Evolutionary conservation across 148 eudicot species (phyloP).

Genomic region (Cornus kousa): DNA sequence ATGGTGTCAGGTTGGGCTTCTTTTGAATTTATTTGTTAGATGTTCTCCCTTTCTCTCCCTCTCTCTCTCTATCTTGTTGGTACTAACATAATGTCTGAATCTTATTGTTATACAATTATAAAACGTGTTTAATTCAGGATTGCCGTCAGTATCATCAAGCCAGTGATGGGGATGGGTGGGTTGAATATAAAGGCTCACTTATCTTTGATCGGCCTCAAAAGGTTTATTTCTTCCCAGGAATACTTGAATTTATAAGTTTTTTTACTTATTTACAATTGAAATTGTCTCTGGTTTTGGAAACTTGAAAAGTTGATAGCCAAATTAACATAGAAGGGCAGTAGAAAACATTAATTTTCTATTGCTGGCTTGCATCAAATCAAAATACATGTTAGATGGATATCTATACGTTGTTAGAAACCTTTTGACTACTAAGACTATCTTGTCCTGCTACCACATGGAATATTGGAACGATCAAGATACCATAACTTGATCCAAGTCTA

Average conservation of each 20-base stretch:
- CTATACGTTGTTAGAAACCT: neutral
- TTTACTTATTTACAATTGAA: neutral
- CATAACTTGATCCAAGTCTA: too few species aligned
- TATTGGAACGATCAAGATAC: too few species aligned
- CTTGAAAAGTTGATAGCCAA: neutral
- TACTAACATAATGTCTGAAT: neutral
- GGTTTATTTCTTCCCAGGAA: conserved; percentile 15
- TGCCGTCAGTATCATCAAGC: conserved; percentile 99
- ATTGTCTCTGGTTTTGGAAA: neutral
- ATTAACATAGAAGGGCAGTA: neutral
- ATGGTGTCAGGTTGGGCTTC: conserved; percentile 90
- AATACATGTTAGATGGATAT: too few species aligned
- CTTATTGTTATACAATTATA: neutral
- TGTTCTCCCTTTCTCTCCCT: neutral
- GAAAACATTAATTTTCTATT: neutral
- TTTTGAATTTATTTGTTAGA: neutral
- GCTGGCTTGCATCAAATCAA: neutral
- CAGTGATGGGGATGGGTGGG: conserved; percentile 99
- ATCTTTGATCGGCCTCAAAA: conserved; percentile 33
- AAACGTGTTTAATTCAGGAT: conserved; percentile 45
- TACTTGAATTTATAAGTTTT: neutral
- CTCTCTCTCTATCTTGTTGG: neutral
- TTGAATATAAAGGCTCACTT: conserved; percentile 51
- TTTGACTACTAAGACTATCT: too few species aligned
- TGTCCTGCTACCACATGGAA: too few species aligned